Conservation (phyloP, 2,329 filamentous ascomycete genomes). For the Nemania serpens region DNA sequence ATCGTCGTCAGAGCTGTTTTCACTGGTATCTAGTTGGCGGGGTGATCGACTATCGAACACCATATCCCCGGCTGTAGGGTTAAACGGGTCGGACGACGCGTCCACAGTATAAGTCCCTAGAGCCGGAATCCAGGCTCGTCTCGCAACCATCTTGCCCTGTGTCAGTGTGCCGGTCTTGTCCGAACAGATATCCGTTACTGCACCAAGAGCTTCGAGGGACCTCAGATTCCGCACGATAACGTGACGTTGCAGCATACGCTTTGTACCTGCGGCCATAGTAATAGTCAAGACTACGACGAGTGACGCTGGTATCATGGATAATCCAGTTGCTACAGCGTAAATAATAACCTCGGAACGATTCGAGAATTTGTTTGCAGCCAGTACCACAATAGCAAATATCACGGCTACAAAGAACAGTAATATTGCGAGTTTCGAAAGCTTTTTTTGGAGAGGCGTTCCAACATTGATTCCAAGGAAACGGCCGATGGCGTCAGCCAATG, state of each 20-base stretch:
- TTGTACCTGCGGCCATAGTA: slow-evolving; percentile 65
- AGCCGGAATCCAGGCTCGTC: slow-evolving; percentile 62
- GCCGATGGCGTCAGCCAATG: slow-evolving; percentile 61
- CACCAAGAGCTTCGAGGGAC: slow-evolving; percentile 64
- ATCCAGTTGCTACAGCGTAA: slow-evolving; percentile 62
- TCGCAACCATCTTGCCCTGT: slow-evolving; percentile 67
- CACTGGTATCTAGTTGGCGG: slow-evolving; percentile 39
- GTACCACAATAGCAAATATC: slow-evolving; percentile 70
- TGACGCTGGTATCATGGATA: slow-evolving; percentile 65
- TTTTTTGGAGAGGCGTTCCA: slow-evolving; percentile 71
- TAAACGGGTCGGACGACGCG: slow-evolving; percentile 58
- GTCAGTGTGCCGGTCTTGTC: slow-evolving; percentile 65
- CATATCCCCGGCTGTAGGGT: slow-evolving; percentile 59
- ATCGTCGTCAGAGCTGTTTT: slow-evolving; percentile 29
- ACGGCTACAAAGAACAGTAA: slow-evolving; percentile 70
- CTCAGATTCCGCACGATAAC: slow-evolving; percentile 64
- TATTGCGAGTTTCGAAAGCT: slow-evolving; percentile 69
- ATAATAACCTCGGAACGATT: slow-evolving; percentile 64
- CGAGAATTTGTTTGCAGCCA: slow-evolving; percentile 65
- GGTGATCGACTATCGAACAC: slow-evolving; percentile 46
- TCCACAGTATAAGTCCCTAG: slow-evolving; percentile 63
- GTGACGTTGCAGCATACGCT: slow-evolving; percentile 60
- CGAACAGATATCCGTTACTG: slow-evolving; percentile 61
- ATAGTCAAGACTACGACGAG: slow-evolving; percentile 70
- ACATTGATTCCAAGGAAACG: slow-evolving; percentile 70